A percentile compares a stretch with the other conserved stretches of the same genome.
These are phyloP conservation scores for Lichtheimia ornata DNA, from an alignment of 371 early-diverging fungal species.

Conservation along the genomic window DNA sequence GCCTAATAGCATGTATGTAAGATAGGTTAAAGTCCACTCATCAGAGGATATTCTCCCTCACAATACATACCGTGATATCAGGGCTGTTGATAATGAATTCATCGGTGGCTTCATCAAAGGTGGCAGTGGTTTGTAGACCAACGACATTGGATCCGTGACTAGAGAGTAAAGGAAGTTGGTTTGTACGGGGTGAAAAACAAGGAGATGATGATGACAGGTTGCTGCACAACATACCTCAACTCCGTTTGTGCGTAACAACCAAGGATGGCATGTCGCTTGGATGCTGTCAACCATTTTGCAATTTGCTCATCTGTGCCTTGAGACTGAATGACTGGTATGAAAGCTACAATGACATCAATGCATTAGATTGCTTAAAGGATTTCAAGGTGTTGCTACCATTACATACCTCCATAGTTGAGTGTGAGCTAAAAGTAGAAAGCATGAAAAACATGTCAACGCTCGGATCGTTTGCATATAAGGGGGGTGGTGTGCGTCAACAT, in stretches of 20 bases:
- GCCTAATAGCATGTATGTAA: conserved; percentile 47
- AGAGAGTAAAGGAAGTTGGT: background rate
- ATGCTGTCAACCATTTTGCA: conserved; percentile 66
- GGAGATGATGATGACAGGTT: background rate
- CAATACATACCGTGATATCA: conserved; percentile 53
- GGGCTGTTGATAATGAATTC: conserved; percentile 86
- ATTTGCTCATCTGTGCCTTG: conserved; percentile 76
- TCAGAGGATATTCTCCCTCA: background rate
- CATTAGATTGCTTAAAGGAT: background rate
- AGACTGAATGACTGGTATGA: conserved; percentile 72
- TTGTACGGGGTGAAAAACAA: background rate
- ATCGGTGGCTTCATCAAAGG: conserved; percentile 72
- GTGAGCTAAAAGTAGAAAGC: conserved; percentile 28
- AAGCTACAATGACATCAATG: conserved; percentile 41
- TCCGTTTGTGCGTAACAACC: conserved; percentile 91
- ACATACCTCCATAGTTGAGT: conserved; percentile 51
- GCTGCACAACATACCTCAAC: conserved; percentile 49
- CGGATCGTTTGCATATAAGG: background rate
- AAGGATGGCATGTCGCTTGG: conserved; percentile 73
- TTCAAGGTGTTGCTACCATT: background rate
- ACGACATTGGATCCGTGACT: conserved; percentile 78
- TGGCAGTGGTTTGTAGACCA: conserved; percentile 85
- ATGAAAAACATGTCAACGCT: background rate
- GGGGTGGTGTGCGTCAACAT: conserved; percentile 20
- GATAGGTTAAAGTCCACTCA: conserved; percentile 13